phyloP scores from a whole-genome alignment of 2,329 filamentous ascomycete genomes.

The Fusarium pseudonygamai region DNA sequence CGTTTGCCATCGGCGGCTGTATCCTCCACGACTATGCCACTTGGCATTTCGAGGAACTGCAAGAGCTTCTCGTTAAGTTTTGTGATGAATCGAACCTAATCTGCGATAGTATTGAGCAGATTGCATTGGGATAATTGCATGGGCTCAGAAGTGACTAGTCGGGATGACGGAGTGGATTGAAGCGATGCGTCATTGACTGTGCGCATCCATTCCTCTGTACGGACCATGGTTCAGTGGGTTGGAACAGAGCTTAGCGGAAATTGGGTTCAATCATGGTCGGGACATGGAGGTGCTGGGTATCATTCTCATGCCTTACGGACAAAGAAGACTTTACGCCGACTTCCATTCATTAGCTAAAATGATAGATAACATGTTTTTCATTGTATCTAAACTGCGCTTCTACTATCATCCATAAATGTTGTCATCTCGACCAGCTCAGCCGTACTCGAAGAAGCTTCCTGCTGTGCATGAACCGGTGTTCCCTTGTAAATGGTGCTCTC shows the following conservation, averaged over 20 bases:
- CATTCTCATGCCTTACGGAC: too few species aligned
- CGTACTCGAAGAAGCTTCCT: not conserved
- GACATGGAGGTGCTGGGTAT: too few species aligned
- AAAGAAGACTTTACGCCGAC: not conserved
- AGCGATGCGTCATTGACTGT: not conserved
- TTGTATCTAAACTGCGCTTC: not conserved
- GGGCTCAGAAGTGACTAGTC: not conserved
- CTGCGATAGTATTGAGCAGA: too few species aligned
- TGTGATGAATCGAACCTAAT: too few species aligned
- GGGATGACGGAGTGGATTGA: not conserved
- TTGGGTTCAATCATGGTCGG: not conserved
- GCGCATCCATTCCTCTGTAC: not conserved
- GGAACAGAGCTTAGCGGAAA: rapidly evolving
- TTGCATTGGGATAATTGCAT: too few species aligned
- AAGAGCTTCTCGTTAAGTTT: too few species aligned
- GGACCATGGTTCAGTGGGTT: rapidly evolving
- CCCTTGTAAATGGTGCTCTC: not conserved
- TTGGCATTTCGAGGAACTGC: not conserved
- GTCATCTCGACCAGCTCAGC: constrained; percentile 3
- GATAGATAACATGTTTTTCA: rapidly evolving
- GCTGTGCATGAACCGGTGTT: not conserved
- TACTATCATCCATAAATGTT: not conserved
- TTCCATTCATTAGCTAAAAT: too few species aligned
- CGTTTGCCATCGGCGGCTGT: not conserved
- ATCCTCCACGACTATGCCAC: not conserved